These are phyloP conservation scores for Magnolia kwangsiensis DNA, from an alignment of 164 flowering plant genomes.

Conservation along the genomic window DNA sequence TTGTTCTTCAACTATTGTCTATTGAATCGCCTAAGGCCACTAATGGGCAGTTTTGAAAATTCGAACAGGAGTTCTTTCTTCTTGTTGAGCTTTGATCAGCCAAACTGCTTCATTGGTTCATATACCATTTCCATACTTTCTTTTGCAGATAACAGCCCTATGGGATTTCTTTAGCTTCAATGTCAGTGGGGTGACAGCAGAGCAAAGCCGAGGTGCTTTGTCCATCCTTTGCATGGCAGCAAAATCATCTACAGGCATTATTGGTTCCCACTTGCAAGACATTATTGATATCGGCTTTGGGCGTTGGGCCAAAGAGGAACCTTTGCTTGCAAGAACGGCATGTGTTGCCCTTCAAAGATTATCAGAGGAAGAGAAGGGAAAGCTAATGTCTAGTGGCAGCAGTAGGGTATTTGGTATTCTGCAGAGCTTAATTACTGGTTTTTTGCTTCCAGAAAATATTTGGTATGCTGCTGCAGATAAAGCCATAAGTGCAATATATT, in stretches of 20 bases:
- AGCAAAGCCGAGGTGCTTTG: constrained; percentile 94
- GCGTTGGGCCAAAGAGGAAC: constrained; percentile 93
- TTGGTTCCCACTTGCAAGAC: constrained; percentile 80
- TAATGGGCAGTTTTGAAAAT: neutral
- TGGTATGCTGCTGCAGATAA: constrained; percentile 95
- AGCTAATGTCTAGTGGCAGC: constrained; percentile 55
- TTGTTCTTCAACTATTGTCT: too few species aligned
- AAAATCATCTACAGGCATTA: constrained; percentile 60
- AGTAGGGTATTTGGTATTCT: constrained; percentile 63
- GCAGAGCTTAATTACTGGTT: constrained; percentile 65
- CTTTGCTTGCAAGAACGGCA: constrained; percentile 89
- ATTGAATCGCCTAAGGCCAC: neutral
- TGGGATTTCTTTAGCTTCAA: constrained; percentile 98
- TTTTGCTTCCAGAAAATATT: constrained; percentile 68
- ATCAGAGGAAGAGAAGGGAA: constrained; percentile 75
- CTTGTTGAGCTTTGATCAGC: neutral
- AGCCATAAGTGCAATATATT: constrained; percentile 75
- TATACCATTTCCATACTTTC: neutral
- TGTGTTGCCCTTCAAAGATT: constrained; percentile 84
- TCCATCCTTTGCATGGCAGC: constrained; percentile 95
- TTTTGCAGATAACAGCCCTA: constrained; percentile 77
- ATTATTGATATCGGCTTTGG: constrained; percentile 97
- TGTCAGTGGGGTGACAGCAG: constrained; percentile 77
- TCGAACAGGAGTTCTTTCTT: neutral
- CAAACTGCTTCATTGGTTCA: neutral